Conservation (phyloP, 192 early-diverging fungal genomes). For the Powellomyces hirtus region DNA sequence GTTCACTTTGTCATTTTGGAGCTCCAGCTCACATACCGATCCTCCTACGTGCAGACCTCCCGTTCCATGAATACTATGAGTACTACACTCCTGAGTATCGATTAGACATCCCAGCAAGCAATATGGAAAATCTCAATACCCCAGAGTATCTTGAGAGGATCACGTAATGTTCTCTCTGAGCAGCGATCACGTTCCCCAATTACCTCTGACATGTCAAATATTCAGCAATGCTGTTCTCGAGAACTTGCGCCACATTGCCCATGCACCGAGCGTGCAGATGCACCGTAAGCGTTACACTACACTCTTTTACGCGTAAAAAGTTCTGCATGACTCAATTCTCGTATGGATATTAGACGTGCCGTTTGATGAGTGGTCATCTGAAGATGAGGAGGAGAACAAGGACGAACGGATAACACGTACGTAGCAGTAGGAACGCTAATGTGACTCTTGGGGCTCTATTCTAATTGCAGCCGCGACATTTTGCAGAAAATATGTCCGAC, state of each 20-base stretch:
- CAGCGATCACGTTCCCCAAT: neutral
- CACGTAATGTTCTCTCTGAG: slow-evolving; percentile 41
- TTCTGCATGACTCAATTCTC: neutral
- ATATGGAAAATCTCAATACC: slow-evolving; percentile 90
- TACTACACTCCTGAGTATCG: slow-evolving; percentile 60
- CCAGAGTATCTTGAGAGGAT: slow-evolving; percentile 80
- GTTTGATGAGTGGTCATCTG: slow-evolving; percentile 62
- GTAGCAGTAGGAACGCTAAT: neutral
- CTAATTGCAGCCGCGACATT: neutral
- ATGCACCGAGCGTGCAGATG: slow-evolving; percentile 94
- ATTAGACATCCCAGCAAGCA: slow-evolving; percentile 68
- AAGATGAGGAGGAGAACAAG: slow-evolving; percentile 69
- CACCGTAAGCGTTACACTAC: slow-evolving; percentile 45
- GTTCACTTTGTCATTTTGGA: neutral
- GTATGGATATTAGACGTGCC: slow-evolving; percentile 62
- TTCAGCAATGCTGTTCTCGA: slow-evolving; percentile 67
- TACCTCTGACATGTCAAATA: neutral
- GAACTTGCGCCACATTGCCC: slow-evolving; percentile 82
- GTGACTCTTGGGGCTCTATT: neutral
- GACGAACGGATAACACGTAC: slow-evolving; percentile 65
- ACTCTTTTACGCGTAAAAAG: neutral
- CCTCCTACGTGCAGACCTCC: slow-evolving; percentile 42
- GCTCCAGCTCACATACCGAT: neutral
- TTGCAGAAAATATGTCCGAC: slow-evolving; percentile 60
- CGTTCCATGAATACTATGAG: slow-evolving; percentile 64